Base-by-base conservation (phyloP, 352 stramenopile genomes). In the Phytophthora aleatoria region DNA sequence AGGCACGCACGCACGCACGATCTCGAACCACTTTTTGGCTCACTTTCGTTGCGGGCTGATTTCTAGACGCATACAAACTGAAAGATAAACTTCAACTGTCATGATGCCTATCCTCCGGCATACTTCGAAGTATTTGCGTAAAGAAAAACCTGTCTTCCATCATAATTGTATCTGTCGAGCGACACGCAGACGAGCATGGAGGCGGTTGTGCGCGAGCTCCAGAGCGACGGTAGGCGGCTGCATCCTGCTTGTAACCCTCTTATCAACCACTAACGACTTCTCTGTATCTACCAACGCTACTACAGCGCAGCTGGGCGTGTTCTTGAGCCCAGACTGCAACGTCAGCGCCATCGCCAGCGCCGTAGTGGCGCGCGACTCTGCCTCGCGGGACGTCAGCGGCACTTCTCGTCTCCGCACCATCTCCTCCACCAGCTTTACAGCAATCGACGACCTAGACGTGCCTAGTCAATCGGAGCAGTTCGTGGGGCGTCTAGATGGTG, bases 311-410 rank as follows among this genome's bases (percentile, higher is more conserved):
- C 57, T 96, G 41, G 71, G 81, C 30, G 80, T 92, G 28, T 96
- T 96, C 58, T 67, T 95, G 36, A 67, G 63, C 45, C 48, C 83
- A 9, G 85, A 92, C 15, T 92, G 86, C 72, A 85, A 89, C 68
- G 80, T 90, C 31, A 92, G 77, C 44, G 77, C 78, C 42, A 90
- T 95, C 73, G 87, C 85, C 39, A 95, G 87, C 59, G 77, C 76
- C 28, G 74, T 95, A 36, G 82, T 95, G 30, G 83, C 79, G 24
- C 78, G 79, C 38, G 87, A 94, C 51, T 85, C 85, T 11, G 69
- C 76, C 2, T 74, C 69, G 4, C 57, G 56, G 9, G 66, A 76
- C 31, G 52, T 71, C 16, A 78, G 50, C 15, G 65, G 55, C 13
- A 10, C 44, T 6, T 57, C 54, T 55, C 57, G 58, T 41, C 67